Percentiles rank a stretch among this genome's conserved stretches.
phyloP scores from a whole-genome alignment of 352 stramenopile species.

The Phytophthora citricola region DNA sequence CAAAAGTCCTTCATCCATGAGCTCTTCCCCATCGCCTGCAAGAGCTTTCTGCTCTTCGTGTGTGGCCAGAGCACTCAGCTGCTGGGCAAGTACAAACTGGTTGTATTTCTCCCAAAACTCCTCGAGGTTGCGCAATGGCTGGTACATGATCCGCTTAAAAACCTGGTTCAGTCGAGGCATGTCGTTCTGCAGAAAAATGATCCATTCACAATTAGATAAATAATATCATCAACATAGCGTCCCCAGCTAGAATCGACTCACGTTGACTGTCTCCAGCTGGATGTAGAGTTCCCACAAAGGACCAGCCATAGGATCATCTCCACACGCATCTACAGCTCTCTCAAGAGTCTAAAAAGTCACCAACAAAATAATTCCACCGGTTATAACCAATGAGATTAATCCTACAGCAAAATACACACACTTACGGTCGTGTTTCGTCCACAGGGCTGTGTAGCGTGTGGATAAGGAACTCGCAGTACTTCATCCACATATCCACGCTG shows the following conservation, averaged over 20 bases:
- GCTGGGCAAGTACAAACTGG: slow-evolving; percentile 81
- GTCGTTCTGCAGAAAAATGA: slow-evolving; percentile 61
- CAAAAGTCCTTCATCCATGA: slow-evolving; percentile 82
- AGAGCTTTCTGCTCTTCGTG: slow-evolving; percentile 68
- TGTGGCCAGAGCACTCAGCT: slow-evolving; percentile 66
- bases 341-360: slow-evolving; percentile 50
- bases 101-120: slow-evolving; percentile 91
- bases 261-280: slow-evolving; percentile 78
- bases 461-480: slow-evolving; percentile 85
- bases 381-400: neutral
- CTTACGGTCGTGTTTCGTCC: slow-evolving; percentile 70
- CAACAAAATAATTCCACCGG: slow-evolving; percentile 1
- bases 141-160: slow-evolving; percentile 80
- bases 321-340: slow-evolving; percentile 60
- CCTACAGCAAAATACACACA: neutral
- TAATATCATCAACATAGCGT: neutral
- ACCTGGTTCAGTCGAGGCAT: slow-evolving; percentile 83
- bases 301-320: slow-evolving; percentile 68
- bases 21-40: slow-evolving; percentile 52
- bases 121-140: slow-evolving; percentile 78
- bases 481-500: slow-evolving; percentile 88
- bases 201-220: neutral
- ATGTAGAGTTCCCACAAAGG: slow-evolving; percentile 85
- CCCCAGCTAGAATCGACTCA: slow-evolving; percentile 29
- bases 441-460: slow-evolving; percentile 59